Conservation (phyloP, 2,329 filamentous ascomycete species). For the Oidium heveae region DNA sequence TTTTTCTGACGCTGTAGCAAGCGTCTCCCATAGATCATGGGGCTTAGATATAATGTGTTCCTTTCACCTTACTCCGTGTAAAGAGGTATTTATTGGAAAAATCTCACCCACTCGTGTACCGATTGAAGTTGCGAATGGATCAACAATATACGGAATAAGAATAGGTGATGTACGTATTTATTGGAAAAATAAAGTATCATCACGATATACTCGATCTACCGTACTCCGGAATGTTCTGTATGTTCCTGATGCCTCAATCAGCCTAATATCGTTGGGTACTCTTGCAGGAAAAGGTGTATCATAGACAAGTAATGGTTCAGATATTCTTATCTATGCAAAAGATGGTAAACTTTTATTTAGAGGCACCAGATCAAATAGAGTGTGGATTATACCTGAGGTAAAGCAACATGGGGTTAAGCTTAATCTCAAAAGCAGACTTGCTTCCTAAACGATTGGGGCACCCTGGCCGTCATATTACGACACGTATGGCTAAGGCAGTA, state of each 20-base stretch:
- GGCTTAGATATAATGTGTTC: not conserved
- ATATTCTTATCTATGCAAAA: not conserved
- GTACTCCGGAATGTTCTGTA: not conserved
- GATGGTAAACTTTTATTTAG: not conserved
- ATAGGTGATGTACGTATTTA: not conserved
- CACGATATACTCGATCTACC: not conserved
- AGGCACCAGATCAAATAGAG: not conserved
- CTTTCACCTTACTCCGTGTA: not conserved
- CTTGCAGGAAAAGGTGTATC: not conserved
- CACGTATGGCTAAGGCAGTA: not conserved
- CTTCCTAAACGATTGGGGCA: not conserved
- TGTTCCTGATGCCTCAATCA: not conserved
- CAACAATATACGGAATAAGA: not conserved
- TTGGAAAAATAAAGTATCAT: not conserved
- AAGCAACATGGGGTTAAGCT: not conserved
- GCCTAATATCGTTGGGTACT: not conserved
- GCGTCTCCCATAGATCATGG: not conserved
- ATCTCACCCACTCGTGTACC: not conserved
- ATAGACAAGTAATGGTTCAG: not conserved
- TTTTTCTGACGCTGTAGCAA: not conserved
- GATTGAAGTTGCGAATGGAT: not conserved
- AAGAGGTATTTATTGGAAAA: not conserved
- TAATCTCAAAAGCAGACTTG: not conserved
- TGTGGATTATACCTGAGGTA: not conserved
- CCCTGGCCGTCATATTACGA: not conserved